phyloP scores from a whole-genome alignment of 306 rosid genomes.

The Crotalaria pallida region DNA sequence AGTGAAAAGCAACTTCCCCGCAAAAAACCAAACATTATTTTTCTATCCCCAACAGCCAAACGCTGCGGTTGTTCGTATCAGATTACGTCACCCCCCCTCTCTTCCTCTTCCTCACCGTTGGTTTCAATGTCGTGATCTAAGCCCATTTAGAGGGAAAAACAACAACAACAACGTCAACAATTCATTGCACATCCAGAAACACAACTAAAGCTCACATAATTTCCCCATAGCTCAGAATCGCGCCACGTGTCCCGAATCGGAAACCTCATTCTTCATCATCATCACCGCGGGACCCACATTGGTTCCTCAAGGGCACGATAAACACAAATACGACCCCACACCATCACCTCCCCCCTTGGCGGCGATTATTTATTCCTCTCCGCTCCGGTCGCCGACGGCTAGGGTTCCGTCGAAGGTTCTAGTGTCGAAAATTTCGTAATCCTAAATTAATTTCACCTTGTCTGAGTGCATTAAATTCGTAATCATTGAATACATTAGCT shows the following conservation, averaged over 20 bases:
- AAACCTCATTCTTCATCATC: background rate
- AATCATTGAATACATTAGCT: background rate
- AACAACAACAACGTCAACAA: background rate
- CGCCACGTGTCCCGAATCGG: constrained; percentile 21
- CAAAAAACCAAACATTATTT: background rate
- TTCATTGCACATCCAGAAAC: background rate
- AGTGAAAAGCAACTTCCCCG: background rate
- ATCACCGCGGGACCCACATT: constrained; percentile 3
- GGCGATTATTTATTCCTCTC: background rate
- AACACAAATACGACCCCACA: background rate
- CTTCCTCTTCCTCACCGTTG: background rate
- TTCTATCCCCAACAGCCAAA: background rate
- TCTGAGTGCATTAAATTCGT: too few species aligned
- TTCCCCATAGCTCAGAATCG: background rate
- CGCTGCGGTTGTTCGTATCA: background rate
- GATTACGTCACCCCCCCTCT: constrained; percentile 10
- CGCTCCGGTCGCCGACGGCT: constrained; percentile 16
- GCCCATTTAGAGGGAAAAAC: background rate
- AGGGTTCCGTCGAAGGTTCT: constrained; percentile 6
- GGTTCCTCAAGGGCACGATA: background rate
- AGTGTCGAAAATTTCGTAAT: background rate
- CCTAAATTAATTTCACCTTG: background rate
- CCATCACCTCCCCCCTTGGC: background rate
- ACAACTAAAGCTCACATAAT: background rate
- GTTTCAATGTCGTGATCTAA: too few species aligned